Evolutionary conservation across 2,329 filamentous ascomycete genomes (phyloP).

Genomic region (Fusarium sp.): DNA sequence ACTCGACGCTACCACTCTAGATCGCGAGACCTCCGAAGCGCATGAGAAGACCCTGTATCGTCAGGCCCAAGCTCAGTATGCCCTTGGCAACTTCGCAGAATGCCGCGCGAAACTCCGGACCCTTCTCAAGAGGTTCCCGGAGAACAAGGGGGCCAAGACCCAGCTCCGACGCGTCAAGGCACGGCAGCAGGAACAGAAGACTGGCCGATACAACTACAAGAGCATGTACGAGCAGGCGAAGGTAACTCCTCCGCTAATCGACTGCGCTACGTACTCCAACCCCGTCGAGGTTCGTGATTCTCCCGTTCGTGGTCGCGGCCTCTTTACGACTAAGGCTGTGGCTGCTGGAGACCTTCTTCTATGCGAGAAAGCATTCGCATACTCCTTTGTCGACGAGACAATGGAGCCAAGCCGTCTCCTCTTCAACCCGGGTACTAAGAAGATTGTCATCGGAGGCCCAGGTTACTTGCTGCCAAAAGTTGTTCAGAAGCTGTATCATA

Average conservation of each 20-base stretch:
- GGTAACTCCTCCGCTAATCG: background rate
- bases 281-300: background rate
- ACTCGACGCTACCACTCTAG: constrained; percentile 39
- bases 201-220: background rate
- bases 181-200: background rate
- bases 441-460: background rate
- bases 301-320: background rate
- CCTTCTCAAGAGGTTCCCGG: background rate
- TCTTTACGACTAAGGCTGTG: background rate
- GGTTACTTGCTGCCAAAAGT: background rate
- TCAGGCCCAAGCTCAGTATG: constrained; percentile 58
- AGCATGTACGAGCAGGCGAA: background rate
- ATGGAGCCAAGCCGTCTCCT: background rate
- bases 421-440: background rate
- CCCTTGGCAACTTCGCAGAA: constrained; percentile 53
- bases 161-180: accelerated
- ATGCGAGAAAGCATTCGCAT: background rate
- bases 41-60: constrained; percentile 58
- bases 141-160: background rate
- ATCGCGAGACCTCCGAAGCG: constrained; percentile 40
- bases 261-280: background rate
- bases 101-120: constrained; percentile 29
- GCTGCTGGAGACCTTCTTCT: background rate
- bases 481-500: background rate
- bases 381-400: background rate